A percentile compares a stretch with the other conserved stretches of the same genome.
Evolutionary conservation across 768 basidiomycete genomes (phyloP).

Genomic region (Rhodotorula sphaerocarpa): DNA sequence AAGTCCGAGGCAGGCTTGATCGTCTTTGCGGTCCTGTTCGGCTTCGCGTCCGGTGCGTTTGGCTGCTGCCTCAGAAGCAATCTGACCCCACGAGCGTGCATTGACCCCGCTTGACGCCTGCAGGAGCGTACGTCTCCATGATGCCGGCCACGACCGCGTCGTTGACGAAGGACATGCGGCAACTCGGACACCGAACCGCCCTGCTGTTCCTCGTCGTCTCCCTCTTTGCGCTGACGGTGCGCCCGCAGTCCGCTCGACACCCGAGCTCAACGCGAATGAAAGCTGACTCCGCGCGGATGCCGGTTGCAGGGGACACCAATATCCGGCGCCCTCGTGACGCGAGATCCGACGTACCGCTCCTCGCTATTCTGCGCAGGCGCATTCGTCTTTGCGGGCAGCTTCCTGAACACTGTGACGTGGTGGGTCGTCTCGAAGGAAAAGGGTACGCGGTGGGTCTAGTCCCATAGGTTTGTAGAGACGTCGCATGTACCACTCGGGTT

Average conservation of each 20-base stretch:
- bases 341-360: slow-evolving; percentile 35
- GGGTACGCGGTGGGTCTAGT: slow-evolving; percentile 31
- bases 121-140: slow-evolving; percentile 20
- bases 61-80: background rate
- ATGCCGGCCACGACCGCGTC: slow-evolving; percentile 33
- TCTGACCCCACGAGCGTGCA: no score
- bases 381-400: slow-evolving; percentile 15
- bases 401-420: slow-evolving; percentile 4
- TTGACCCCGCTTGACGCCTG: background rate
- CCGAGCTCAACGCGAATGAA: background rate
- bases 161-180: slow-evolving; percentile 36
- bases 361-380: slow-evolving; percentile 26
- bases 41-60: slow-evolving; percentile 40
- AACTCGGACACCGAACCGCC: slow-evolving; percentile 40
- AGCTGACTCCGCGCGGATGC: background rate
- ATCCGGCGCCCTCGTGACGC: slow-evolving; percentile 40
- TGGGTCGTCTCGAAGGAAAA: slow-evolving; percentile 16
- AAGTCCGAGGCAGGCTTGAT: slow-evolving; percentile 37
- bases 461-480: no score
- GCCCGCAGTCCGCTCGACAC: background rate
- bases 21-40: slow-evolving; percentile 40
- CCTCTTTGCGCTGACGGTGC: slow-evolving; percentile 36
- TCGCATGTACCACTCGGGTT: no score
- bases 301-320: slow-evolving; percentile 35
- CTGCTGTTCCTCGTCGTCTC: slow-evolving; percentile 39